These are phyloP conservation scores for Exserohilum rostratum DNA, from an alignment of 2,329 filamentous ascomycete species.

Conservation along the genomic window DNA sequence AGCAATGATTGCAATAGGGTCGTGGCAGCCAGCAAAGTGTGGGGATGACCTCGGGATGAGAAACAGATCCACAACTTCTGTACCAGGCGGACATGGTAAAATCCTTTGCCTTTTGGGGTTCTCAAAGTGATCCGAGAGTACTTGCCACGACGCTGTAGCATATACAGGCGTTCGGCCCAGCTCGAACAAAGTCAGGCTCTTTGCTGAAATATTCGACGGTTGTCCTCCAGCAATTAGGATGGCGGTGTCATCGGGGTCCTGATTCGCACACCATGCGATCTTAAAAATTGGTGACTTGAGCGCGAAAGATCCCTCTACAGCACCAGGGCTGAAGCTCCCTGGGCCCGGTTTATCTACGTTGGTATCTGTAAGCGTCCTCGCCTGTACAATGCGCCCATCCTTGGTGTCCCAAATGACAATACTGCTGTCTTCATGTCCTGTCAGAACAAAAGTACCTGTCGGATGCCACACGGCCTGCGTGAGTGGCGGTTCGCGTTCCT, in stretches of 20 bases:
- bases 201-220: constrained; percentile 68
- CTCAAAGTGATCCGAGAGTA: constrained; percentile 77
- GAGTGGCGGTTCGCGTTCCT: constrained; percentile 72
- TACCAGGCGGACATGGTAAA: constrained; percentile 76
- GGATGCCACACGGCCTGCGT: constrained; percentile 93
- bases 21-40: constrained; percentile 84
- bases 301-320: constrained; percentile 58
- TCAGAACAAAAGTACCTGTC: constrained; percentile 86
- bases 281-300: constrained; percentile 76
- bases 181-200: constrained; percentile 87
- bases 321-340: constrained; percentile 49
- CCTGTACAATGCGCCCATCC: constrained; percentile 82
- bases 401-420: constrained; percentile 94
- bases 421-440: constrained; percentile 87
- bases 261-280: constrained; percentile 91
- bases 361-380: constrained; percentile 76
- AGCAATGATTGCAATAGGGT: constrained; percentile 84
- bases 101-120: constrained; percentile 73
- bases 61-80: constrained; percentile 79
- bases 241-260: constrained; percentile 91
- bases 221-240: constrained; percentile 85
- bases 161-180: constrained; percentile 88
- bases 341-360: constrained; percentile 72
- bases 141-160: constrained; percentile 87
- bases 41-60: constrained; percentile 82